Evolutionary conservation across 116 monocot species (phyloP).

Genomic region (Dioscorea cayenensis): DNA sequence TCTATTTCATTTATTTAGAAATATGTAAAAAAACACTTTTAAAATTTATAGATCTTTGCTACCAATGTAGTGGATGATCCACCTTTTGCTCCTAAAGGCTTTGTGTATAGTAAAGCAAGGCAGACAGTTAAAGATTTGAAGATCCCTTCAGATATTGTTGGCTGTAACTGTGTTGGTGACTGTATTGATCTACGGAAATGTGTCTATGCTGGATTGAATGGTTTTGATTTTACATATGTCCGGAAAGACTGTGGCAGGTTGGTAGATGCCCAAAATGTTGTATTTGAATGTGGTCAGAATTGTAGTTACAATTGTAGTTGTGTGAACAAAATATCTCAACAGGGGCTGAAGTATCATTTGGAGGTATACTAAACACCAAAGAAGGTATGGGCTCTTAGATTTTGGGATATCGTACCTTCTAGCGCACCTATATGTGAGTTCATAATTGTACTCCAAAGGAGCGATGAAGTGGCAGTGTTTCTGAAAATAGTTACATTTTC

Average conservation of each 20-base stretch:
- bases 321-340: slow-evolving; percentile 71
- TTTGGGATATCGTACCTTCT: slow-evolving; percentile 2
- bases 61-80: too few relatives aligned
- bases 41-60: too few relatives aligned
- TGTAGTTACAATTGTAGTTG: slow-evolving; percentile 56
- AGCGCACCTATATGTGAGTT: slow-evolving; percentile 95
- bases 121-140: too few relatives aligned
- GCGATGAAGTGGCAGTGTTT: slow-evolving; percentile 38
- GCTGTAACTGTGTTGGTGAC: slow-evolving; percentile 7
- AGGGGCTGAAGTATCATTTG: slow-evolving; percentile 58
- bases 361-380: slow-evolving; percentile 74
- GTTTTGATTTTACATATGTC: too few relatives aligned
- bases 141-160: too few relatives aligned
- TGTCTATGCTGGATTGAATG: too few relatives aligned
- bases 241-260: slow-evolving; percentile 67
- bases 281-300: slow-evolving; percentile 81
- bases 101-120: too few relatives aligned
- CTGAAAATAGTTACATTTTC: slow-evolving; percentile 77
- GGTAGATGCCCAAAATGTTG: slow-evolving; percentile 77
- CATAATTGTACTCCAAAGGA: slow-evolving; percentile 45
- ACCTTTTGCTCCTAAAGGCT: neutral
- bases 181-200: neutral
- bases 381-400: slow-evolving; percentile 34
- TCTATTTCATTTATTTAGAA: too few relatives aligned
- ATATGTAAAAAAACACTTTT: too few relatives aligned